phyloP scores from a whole-genome alignment of 2,329 filamentous ascomycete genomes.

The Capronia coronata region DNA sequence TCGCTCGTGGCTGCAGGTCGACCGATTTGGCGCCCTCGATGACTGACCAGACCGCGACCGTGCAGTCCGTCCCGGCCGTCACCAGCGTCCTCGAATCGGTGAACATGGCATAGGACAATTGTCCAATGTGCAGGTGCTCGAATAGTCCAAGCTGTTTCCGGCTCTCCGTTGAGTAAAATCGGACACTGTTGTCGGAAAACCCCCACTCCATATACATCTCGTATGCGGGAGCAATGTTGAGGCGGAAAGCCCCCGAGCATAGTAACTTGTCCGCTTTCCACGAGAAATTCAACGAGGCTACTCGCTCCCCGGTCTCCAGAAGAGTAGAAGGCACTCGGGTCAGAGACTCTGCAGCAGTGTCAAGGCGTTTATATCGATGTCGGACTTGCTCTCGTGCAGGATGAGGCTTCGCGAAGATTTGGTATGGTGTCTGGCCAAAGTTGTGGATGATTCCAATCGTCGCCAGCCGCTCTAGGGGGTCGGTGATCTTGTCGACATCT shows the following conservation, averaged over 20 bases:
- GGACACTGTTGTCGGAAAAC: constrained; percentile 83
- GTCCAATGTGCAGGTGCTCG: constrained; percentile 87
- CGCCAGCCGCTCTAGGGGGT: constrained; percentile 76
- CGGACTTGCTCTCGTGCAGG: constrained; percentile 64
- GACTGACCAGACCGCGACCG: constrained; percentile 76
- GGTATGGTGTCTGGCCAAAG: constrained; percentile 94
- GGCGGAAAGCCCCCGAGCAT: constrained; percentile 72
- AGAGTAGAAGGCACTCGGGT: constrained; percentile 67
- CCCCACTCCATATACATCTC: constrained; percentile 96
- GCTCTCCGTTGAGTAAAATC: constrained; percentile 80
- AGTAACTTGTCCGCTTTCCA: constrained; percentile 74
- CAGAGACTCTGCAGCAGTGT: constrained; percentile 69
- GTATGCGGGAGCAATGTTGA: constrained; percentile 78
- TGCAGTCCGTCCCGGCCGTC: constrained; percentile 87
- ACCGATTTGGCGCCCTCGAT: constrained; percentile 59
- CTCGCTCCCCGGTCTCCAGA: constrained; percentile 64
- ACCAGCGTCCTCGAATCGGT: constrained; percentile 86
- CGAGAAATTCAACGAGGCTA: constrained; percentile 71
- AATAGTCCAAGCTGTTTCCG: constrained; percentile 80
- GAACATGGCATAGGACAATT: constrained; percentile 75
- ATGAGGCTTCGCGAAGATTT: constrained; percentile 81
- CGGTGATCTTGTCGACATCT: constrained; percentile 82
- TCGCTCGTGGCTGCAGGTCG: constrained; percentile 70
- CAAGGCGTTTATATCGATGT: constrained; percentile 62
- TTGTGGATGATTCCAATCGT: constrained; percentile 97